Conservation (phyloP, 129 eudicot species). For the Chrysanthemum seticuspe region DNA sequence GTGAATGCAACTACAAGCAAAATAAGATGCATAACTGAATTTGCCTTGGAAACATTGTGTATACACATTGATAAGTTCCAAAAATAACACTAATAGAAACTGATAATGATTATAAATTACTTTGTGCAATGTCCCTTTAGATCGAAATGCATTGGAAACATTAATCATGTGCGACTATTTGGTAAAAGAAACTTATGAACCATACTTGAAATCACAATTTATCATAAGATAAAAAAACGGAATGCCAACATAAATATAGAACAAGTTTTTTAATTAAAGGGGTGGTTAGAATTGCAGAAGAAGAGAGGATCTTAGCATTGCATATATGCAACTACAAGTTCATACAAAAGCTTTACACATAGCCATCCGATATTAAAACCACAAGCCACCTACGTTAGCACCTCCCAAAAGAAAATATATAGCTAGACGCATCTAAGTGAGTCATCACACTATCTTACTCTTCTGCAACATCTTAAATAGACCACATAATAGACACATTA, state of each 20-base stretch:
- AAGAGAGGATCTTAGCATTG: conserved; percentile 17
- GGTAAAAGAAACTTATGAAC: no score
- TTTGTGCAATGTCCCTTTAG: no score
- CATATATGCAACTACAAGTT: conserved; percentile 13
- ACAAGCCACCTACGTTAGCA: conserved; percentile 28
- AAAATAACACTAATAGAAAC: neutral
- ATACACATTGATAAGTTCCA: neutral
- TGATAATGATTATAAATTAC: neutral
- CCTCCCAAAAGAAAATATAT: conserved; percentile 31
- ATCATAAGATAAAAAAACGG: neutral
- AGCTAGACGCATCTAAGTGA: conserved; percentile 23
- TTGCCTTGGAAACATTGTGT: conserved; percentile 13
- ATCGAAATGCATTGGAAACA: no score
- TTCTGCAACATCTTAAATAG: conserved; percentile 5
- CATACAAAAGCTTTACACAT: conserved; percentile 25
- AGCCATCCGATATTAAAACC: conserved; percentile 12
- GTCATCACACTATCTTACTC: conserved; percentile 6
- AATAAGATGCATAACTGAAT: neutral
- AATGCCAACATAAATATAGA: neutral
- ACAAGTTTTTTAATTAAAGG: neutral
- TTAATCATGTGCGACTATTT: no score
- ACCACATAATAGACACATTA: conserved; percentile 14
- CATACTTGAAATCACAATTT: no score
- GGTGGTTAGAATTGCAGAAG: neutral
- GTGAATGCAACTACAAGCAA: conserved; percentile 30